Evolutionary conservation across 306 rosid genomes (phyloP), one percentile per base, ranked within the genome.

Genomic region (Cyamopsis tetragonoloba): DNA sequence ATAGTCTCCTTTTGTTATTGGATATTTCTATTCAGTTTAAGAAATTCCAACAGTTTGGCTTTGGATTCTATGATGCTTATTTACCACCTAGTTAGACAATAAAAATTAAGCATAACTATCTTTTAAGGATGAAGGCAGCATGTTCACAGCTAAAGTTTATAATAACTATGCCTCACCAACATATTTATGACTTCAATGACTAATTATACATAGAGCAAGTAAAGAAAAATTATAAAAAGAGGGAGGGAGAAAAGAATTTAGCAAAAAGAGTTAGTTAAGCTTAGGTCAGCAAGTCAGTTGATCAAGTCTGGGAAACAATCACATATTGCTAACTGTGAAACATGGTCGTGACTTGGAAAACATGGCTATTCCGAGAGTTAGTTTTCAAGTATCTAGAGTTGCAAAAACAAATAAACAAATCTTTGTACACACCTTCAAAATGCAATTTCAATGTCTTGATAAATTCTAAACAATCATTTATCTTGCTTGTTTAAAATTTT

Each of bases 401-500:
- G 53, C 34, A 47, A 61, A 70, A 43, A 59, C 30, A 31, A 32
- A 32, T 43, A 62, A 74, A 26, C 28, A 28, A 30, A 44, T 59
- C 41, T 60, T 4, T 34, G 35, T 35, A 72, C 78, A 14, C 74
- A 88, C 93, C 96, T 70, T 73, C 80, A 44, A 75, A 72, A 74
- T 82, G 84, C 76, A 90, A 92, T 74, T 80, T 80, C 86, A 82
- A 75, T 77, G 87, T 70, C 57, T 81, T 69, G 54, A 93, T 86
- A 72, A 89, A 93, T 49, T 88, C 92, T 73, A 93, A 18, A 61
- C 95, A 86, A 35, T 93, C 97, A 68, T 81, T 70, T 59, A 90
- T 88, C 78, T 86, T 90, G 86, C 86, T 66, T n/a, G 97, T 86
- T 69, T 93, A 96, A 5, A 93, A 93, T 63, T 76, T 90, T 46